Base-by-base conservation (phyloP, 306 rosid species). In the Prunus kanzakura region DNA sequence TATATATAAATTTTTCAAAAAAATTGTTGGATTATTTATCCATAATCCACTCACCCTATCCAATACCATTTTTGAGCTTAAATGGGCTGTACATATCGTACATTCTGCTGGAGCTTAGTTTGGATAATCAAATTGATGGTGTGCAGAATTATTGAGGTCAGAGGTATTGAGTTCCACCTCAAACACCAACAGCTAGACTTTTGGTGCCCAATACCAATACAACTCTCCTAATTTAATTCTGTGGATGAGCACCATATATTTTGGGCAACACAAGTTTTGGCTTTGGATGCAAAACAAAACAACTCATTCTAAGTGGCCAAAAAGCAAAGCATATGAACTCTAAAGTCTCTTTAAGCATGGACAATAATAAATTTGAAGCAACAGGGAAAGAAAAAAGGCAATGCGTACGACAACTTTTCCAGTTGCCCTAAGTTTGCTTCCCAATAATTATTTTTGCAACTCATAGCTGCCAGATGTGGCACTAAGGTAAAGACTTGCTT, bases 241-340 rank as follows among this genome's bases (percentile, higher is more conserved):
- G 73, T 50, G 58, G 58, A 47, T 25, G 60, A 69, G 72, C 55
- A 67, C 8, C 29, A 70, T 4, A 70, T 2, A 32, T 51, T 45
- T 70, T 4, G 25, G 74, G 11, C 45, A 11, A 29, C 75, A 12
- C 64, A 19, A 52, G 25, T 38, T 52, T 52, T 52, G n/a, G 50
- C 14, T 29, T 71, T 52, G 45, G 75, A n/a, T 51, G 76, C 16
- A 15, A 13, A 35, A 1, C 20, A 20, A 38, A 12, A 55, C 32
- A 19, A 71, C 50, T 30, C 64, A 54, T 32, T 54, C 32, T 3
- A 71, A 20, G 38, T 38, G 52, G 38, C 54, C 66, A 56, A 7
- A 72, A 72, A 55, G 76, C 38, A 56, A 22, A 69, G 52, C 66
- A 56, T 35, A 35, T 38, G 76, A 55, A 38, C 66, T 72, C 54